Base-by-base conservation (phyloP, 768 basidiomycete species). In the Russula griseocarnosa region DNA sequence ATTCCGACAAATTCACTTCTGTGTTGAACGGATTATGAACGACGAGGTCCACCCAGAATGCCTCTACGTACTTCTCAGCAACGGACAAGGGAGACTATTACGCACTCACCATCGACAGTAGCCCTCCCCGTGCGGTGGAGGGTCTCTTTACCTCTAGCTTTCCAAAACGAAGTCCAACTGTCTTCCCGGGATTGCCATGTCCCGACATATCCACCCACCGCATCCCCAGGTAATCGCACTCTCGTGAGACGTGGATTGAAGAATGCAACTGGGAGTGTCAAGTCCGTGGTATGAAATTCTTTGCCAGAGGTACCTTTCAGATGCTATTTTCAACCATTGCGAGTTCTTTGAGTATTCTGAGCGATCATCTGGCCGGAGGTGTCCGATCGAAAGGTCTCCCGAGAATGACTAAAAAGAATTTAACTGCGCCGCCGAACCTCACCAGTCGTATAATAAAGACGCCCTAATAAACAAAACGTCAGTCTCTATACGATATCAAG, bases 381-480 rank as follows among this genome's bases (percentile, higher is more conserved):
- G 60, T 65, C 13, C 64, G 69, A 50, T 66, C 58, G 47, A 70
- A 69, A 3, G 82, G n/a, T n/a, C n/a, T 81, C 60, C 80, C 79
- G 24, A 98, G 78, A 18, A 96, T 77, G 0, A 82, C 80, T 22
- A 96, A 73, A 72, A 98, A 98, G 62, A 89, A 81, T 49, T 79
- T 77, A 30, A 95, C 86, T 9, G 96, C 94, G n/a, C n/a, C 81
- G 83, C 52, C 80, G 79, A 30, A 88, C n/a, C 70, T 95, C 86
- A 13, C n/a, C 94, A n/a, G 90, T 88, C 1, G n/a, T 93, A 73
- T 97, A 98, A 44, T 94, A 77, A 65, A 98, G 76, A 46, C 95
- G 81, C 38, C 92, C 96, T 92, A 58, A 55, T 50, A n/a, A n/a
- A 59, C 54, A 56, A 62, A 59, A 51, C 14, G 55, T 67, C 22